phyloP scores from a whole-genome alignment of 73 alveolate species.

The Paramecium bursaria region DNA sequence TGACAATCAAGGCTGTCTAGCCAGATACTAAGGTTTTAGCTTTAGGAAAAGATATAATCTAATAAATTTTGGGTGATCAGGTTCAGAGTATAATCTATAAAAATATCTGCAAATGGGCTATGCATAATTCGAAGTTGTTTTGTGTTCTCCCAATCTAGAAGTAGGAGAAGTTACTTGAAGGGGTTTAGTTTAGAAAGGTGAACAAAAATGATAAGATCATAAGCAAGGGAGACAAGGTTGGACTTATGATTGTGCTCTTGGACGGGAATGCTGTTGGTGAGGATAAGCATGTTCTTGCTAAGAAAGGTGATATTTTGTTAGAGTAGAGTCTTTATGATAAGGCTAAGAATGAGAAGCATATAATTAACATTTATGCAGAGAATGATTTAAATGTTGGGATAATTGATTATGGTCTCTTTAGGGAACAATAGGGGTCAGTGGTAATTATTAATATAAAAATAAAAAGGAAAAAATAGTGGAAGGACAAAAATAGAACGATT shows the following conservation, averaged over 20 bases:
- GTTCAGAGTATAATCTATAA: constrained; percentile 68
- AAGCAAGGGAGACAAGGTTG: constrained; percentile 63
- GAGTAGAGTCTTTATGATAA: constrained; percentile 29
- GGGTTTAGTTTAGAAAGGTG: constrained; percentile 45
- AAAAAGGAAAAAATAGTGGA: constrained; percentile 39
- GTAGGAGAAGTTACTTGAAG: constrained; percentile 67
- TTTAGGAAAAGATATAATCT: constrained; percentile 69
- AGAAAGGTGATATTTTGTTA: not conserved
- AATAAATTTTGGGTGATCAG: constrained; percentile 69
- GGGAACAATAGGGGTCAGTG: constrained; percentile 70
- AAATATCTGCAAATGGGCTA: constrained; percentile 76
- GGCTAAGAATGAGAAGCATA: not conserved
- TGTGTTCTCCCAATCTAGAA: not conserved
- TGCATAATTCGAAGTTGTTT: constrained; percentile 63
- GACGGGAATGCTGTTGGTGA: constrained; percentile 66
- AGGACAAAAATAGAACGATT: constrained; percentile 71
- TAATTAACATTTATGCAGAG: not conserved
- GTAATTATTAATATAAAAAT: constrained; percentile 70
- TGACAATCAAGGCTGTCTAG: constrained; percentile 64
- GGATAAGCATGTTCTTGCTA: not conserved
- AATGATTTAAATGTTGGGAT: constrained; percentile 12
- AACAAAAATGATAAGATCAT: constrained; percentile 69
- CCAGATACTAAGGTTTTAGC: constrained; percentile 70
- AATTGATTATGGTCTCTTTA: constrained; percentile 69
- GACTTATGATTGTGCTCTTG: constrained; percentile 54